Conservation (phyloP, 176 grass and related monocot genomes). For the Puccinellia tenuiflora region DNA sequence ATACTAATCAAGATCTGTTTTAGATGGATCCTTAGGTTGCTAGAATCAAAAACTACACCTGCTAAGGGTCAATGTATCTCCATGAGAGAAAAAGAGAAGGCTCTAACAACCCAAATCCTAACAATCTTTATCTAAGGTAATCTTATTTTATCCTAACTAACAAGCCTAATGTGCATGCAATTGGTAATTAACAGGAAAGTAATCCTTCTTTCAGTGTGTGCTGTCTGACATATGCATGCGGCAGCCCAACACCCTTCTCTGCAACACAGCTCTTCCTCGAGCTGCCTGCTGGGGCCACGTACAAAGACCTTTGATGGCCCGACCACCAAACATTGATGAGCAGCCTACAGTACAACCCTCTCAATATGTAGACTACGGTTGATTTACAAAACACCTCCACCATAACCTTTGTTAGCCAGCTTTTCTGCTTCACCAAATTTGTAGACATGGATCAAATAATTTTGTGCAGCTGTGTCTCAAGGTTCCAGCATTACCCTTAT, state of each 20-base stretch:
- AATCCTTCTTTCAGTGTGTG: background rate
- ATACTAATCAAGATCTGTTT: background rate
- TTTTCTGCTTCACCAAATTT: conserved; percentile 14
- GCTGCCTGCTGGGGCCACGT: background rate
- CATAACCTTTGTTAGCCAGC: background rate
- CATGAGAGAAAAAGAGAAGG: background rate
- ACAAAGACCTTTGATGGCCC: background rate
- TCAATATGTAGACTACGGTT: background rate
- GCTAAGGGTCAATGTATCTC: background rate
- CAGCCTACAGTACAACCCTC: background rate
- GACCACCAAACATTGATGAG: background rate
- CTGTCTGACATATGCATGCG: background rate
- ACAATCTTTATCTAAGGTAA: background rate
- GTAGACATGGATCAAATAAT: conserved; percentile 13
- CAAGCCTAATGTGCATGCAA: background rate
- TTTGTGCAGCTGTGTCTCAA: background rate
- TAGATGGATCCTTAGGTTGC: background rate
- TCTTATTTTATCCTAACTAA: background rate
- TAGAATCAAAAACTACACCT: background rate
- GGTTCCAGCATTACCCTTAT: background rate
- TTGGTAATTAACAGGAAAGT: background rate
- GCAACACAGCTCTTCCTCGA: background rate
- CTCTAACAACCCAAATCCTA: background rate
- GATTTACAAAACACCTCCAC: background rate
- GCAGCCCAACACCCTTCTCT: background rate